Evolutionary conservation across 129 eudicot genomes (phyloP), one percentile per base, ranked within the genome.

Genomic region (Artemisia tridentata): DNA sequence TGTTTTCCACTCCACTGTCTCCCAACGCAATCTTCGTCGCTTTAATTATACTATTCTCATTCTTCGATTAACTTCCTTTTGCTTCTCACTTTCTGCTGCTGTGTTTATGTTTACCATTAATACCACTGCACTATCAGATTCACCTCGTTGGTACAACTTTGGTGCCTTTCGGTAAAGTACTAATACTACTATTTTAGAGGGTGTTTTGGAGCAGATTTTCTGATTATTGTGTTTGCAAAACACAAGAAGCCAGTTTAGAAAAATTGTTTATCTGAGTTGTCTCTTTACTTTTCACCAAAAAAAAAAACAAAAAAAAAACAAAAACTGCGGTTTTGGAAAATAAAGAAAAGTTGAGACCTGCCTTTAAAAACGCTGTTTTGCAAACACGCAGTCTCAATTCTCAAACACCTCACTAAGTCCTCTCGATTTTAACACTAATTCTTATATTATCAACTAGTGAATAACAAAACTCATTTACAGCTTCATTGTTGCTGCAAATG

Each of bases 1-100:
- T 46, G 90, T 79, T 12, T 88, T 85, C 69, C 91, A 88, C 9
- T 81, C 96, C 53, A 88, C 91, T 9, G 85, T 88, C 31, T 73
- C 96, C 31, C 71, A 78, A 16, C 80, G 75, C 27, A 85, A 85
- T 69, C 88, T 85, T 50, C 83, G 86, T 38, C 96, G 96, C 1
- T 79, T 88, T 74, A 88, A 88, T 27, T 69, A 43, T 7, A 73
- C 80, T 46, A 74, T 88, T 31, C 75, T 88, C 65, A 29, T 76
- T 10, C 83, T 85, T 78, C 84, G 96, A 0, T 38, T 88, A 14
- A 75, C 73, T 34, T 70, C 96, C n/a, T 85, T 88, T 72, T 78
- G 86, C 80, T 85, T 83, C 82, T 76, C 91, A 2, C 77, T 85
- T 31, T 77, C 96, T 23, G 72, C 96, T 23, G 81, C 88, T 13